Conservation (phyloP, 257 asterid genomes). For the Salvia hispanica region DNA sequence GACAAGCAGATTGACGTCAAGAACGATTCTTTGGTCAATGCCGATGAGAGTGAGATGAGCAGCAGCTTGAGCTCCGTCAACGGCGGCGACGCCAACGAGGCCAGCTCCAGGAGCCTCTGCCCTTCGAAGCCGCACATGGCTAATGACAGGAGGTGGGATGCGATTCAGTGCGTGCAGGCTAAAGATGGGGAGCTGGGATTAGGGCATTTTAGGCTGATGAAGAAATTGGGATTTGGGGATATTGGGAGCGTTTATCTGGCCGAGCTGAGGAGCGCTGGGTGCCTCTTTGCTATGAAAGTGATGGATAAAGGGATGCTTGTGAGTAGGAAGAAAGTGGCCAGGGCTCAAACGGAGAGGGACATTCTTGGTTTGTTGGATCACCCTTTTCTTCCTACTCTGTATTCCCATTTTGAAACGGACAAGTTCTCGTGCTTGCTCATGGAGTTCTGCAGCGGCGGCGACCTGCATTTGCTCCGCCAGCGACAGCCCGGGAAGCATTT, state of each 20-base stretch:
- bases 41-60: slow-evolving; percentile 34
- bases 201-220: slow-evolving; percentile 78
- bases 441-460: slow-evolving; percentile 98
- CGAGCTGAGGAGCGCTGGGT: slow-evolving; percentile 68
- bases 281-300: slow-evolving; percentile 82
- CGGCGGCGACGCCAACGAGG: slow-evolving; percentile 47
- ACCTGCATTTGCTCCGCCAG: slow-evolving; percentile 89
- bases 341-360: slow-evolving; percentile 91
- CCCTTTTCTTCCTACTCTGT: slow-evolving; percentile 87
- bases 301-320: slow-evolving; percentile 88
- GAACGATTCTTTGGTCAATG: slow-evolving; percentile 26
- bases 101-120: slow-evolving; percentile 56
- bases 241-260: slow-evolving; percentile 92
- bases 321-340: slow-evolving; percentile 71
- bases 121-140: slow-evolving; percentile 82
- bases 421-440: slow-evolving; percentile 84
- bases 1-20: slow-evolving; percentile 42
- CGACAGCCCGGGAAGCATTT: slow-evolving; percentile 79
- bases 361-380: slow-evolving; percentile 78
- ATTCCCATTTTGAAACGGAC: slow-evolving; percentile 81
- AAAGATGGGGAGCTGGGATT: slow-evolving; percentile 68
- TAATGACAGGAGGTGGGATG: slow-evolving; percentile 80
- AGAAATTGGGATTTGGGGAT: slow-evolving; percentile 89
- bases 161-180: slow-evolving; percentile 52
- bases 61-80: slow-evolving; percentile 46